Evolutionary conservation across 495 filamentous ascomycete species (phyloP), one percentile per base, ranked within the genome.

Genomic region (Bacidia rubella): DNA sequence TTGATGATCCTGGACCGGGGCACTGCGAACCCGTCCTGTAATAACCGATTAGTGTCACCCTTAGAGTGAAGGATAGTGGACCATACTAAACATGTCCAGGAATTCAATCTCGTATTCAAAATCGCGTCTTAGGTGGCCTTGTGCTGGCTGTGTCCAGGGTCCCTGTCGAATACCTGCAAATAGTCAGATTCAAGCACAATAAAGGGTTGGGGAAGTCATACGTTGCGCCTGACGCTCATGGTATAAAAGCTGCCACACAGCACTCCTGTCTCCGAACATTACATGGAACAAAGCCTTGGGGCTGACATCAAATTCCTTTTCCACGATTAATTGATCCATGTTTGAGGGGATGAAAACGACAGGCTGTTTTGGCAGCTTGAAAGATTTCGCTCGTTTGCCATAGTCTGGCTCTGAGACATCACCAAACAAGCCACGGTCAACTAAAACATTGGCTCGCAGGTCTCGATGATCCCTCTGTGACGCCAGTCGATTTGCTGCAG

Each of bases 261-360:
- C 83, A 68, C 85, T 90, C 66, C 86, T 93, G 63, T 98, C 92
- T 25, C 92, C 92, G 60, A 96, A 97, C 51, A 98, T 75, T 10
- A 96, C 83, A 61, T 97, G 92, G 66, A 96, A 97, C 27, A 95
- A 75, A 1, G 89, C 87, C 65, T 97, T 96, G 15, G 92, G 79
- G 56, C 84, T 90, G 48, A 97, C 75, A 53, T 92, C 83, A 58
- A 93, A 90, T 42, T 83, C 72, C 54, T 83, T 80, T 63, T 95
- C 87, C 1, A 84, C 75, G 23, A 73, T 69, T 5, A 82, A 68
- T 52, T 74, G 71, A 51, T 85, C 79, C 74, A 94, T 87, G 27
- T 81, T 86, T 49, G 81, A 75, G 0, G 92, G 92, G 44, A 85
- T 81, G 67, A 89, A 95, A 40, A 83, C 66, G 0, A 97, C 83